These are phyloP conservation scores for Corchorus olitorius DNA, from an alignment of 345 rosid species.

Conservation along the genomic window DNA sequence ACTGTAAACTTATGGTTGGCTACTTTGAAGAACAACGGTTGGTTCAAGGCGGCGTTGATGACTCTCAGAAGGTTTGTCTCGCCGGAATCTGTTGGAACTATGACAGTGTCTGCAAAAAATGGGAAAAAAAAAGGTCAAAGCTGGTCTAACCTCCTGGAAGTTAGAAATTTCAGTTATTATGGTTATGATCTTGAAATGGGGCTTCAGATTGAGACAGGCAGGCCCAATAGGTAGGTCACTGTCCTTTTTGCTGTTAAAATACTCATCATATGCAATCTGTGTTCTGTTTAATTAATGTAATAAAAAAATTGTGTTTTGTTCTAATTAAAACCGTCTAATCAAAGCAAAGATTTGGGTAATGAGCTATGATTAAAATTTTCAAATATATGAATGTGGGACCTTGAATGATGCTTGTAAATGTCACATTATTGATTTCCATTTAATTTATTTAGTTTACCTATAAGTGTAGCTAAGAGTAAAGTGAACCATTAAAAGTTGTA, in stretches of 20 bases:
- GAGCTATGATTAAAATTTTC: not conserved
- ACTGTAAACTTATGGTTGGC: slow-evolving; percentile 88
- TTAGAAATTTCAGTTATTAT: slow-evolving; percentile 12
- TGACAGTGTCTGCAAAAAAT: slow-evolving; percentile 55
- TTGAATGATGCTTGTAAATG: not conserved
- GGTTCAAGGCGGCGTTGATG: slow-evolving; percentile 86
- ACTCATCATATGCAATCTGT: not conserved
- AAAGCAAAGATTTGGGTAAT: not conserved
- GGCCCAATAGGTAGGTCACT: not conserved
- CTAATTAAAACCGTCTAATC: not conserved
- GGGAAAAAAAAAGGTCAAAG: not conserved
- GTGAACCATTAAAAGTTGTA: not conserved
- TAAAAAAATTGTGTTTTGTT: not conserved
- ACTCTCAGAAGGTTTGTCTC: slow-evolving; percentile 83
- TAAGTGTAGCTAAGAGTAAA: not conserved
- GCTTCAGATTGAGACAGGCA: not conserved
- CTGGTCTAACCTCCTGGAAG: not conserved
- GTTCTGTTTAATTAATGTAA: not conserved
- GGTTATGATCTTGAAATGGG: not conserved
- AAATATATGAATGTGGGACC: not conserved
- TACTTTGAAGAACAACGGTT: slow-evolving; percentile 71
- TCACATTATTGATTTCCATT: not conserved
- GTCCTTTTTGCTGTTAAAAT: not conserved
- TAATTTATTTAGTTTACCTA: not conserved
- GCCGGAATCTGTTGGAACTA: slow-evolving; percentile 67